Evolutionary conservation across 179 eudicot species (phyloP).

Genomic region (Silene noctiflora): DNA sequence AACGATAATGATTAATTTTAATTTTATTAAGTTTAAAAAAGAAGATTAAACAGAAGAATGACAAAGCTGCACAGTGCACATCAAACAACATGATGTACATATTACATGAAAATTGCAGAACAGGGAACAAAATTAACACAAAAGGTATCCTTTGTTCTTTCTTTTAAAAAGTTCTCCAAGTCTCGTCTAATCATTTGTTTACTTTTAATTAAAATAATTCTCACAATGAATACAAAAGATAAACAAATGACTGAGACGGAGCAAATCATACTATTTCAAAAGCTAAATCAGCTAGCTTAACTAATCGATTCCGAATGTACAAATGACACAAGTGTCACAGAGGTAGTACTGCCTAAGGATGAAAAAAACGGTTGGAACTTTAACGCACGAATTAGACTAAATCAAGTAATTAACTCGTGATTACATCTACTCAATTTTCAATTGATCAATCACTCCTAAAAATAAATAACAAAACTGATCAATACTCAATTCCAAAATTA

Average conservation of each 20-base stretch:
- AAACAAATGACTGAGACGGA: too few species aligned
- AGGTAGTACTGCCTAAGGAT: background rate
- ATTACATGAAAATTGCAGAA: conserved; percentile 22
- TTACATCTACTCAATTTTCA: background rate
- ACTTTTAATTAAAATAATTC: too few species aligned
- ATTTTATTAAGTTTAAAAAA: too few species aligned
- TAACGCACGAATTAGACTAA: conserved; percentile 1
- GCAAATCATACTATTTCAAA: too few species aligned
- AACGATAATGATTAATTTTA: too few species aligned
- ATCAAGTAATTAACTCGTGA: conserved; percentile 1
- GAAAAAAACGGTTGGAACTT: background rate
- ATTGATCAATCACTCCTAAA: conserved; percentile 12
- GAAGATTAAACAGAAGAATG: too few species aligned
- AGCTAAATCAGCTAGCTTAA: too few species aligned
- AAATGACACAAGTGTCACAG: too few species aligned
- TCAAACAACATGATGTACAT: conserved; percentile 9
- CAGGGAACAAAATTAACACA: conserved; percentile 4
- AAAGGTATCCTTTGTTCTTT: background rate
- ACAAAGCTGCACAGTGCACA: background rate
- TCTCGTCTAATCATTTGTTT: too few species aligned
- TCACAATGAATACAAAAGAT: too few species aligned
- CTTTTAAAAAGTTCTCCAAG: background rate
- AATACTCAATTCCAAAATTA: background rate
- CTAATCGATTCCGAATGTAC: too few species aligned
- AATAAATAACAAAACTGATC: too few species aligned